Conservation (phyloP, 192 early-diverging fungal species). For the Lunasporangiospora selenospora region DNA sequence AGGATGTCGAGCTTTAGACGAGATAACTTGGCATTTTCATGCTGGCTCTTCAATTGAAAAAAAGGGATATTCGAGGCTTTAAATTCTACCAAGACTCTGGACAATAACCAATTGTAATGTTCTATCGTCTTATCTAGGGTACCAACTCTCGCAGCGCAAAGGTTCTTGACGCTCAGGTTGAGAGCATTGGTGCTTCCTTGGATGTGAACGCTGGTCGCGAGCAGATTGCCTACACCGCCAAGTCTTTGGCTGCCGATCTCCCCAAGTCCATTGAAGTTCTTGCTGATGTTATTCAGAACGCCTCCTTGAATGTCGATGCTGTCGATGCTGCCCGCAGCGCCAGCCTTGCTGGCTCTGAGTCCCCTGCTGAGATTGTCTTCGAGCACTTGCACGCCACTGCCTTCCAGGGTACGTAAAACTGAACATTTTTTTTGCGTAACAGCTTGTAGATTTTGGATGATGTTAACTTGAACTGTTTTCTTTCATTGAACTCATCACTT, state of each 20-base stretch:
- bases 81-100: too few species aligned
- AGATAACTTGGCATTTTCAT: too few species aligned
- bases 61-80: too few species aligned
- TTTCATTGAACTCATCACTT: background rate
- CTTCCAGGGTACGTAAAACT: constrained; percentile 75
- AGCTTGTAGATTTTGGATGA: too few species aligned
- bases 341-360: constrained; percentile 93
- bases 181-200: constrained; percentile 98
- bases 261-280: constrained; percentile 91
- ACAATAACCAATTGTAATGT: too few species aligned
- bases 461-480: too few species aligned
- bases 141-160: constrained; percentile 86
- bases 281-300: constrained; percentile 94
- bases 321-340: constrained; percentile 98
- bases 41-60: too few species aligned
- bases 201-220: constrained; percentile 99
- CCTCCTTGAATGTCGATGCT: constrained; percentile 79
- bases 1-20: background rate
- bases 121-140: too few species aligned
- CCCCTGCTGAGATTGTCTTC: constrained; percentile 95
- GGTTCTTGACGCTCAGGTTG: constrained; percentile 93
- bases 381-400: constrained; percentile 97
- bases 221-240: constrained; percentile 99
- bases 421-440: too few species aligned
- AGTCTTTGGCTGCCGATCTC: constrained; percentile 88